These are phyloP conservation scores for Xylaria flabelliformis DNA, from an alignment of 495 filamentous ascomycete species.

Conservation along the genomic window DNA sequence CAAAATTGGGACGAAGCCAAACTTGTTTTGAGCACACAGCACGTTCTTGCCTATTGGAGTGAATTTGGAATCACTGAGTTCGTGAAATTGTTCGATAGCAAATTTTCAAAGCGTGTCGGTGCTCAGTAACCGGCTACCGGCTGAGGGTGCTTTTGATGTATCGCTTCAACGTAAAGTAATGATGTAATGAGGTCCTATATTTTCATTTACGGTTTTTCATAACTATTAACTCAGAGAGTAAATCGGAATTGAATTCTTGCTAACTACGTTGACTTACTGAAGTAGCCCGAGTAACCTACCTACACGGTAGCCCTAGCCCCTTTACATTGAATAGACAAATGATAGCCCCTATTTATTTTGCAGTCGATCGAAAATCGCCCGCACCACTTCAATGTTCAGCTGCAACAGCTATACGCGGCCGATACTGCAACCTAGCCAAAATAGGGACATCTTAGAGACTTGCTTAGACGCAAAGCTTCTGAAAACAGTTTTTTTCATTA, in stretches of 20 bases:
- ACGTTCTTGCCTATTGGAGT: constrained; percentile 13
- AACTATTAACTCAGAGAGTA: neutral
- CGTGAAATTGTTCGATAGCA: neutral
- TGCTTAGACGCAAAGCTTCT: neutral
- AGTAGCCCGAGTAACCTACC: too few relatives aligned
- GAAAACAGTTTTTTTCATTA: neutral
- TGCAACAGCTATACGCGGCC: too few relatives aligned
- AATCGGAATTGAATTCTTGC: neutral
- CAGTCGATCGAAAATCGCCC: too few relatives aligned
- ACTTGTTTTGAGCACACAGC: neutral
- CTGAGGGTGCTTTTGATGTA: neutral
- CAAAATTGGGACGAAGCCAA: neutral
- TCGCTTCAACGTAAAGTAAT: neutral
- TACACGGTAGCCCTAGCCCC: too few relatives aligned
- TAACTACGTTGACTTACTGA: neutral
- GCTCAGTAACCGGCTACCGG: neutral
- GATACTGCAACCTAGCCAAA: neutral
- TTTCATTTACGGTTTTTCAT: neutral
- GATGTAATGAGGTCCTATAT: neutral
- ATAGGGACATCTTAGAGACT: neutral
- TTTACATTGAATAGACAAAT: too few relatives aligned
- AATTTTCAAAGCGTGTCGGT: neutral
- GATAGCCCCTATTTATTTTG: too few relatives aligned
- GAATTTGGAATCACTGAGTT: constrained; percentile 7
- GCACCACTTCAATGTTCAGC: too few relatives aligned